Conservation (phyloP, 1,139 yeast genomes). For the Scheffersomyces quercinus region DNA sequence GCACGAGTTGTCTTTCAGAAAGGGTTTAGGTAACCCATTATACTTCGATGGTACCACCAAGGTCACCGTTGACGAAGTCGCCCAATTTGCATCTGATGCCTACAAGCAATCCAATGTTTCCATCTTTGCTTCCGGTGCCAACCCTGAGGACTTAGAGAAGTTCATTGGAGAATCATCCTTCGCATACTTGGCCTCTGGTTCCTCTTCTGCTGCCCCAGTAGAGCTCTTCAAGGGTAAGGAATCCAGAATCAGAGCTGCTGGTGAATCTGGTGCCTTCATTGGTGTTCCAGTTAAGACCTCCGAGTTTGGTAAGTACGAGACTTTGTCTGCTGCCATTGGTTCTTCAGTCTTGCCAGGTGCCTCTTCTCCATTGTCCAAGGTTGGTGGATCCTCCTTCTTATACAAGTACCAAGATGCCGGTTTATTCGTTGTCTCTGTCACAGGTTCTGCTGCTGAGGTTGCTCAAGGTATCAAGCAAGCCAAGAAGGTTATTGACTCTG, state of each 20-base stretch:
- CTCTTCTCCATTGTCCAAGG: slow-evolving; percentile 47
- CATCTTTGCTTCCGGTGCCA: slow-evolving; percentile 74
- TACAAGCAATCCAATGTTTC: slow-evolving; percentile 73
- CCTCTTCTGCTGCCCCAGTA: slow-evolving; percentile 47
- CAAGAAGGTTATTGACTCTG: slow-evolving; percentile 51
- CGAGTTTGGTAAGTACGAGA: slow-evolving; percentile 69
- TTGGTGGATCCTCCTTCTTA: slow-evolving; percentile 62
- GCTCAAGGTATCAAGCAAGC: slow-evolving; percentile 64
- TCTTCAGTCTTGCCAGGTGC: slow-evolving; percentile 56
- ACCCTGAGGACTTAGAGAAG: slow-evolving; percentile 64
- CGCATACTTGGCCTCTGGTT: slow-evolving; percentile 60
- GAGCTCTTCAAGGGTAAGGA: slow-evolving; percentile 64
- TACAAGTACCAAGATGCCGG: slow-evolving; percentile 78
- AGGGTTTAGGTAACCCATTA: slow-evolving; percentile 85
- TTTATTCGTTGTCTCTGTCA: slow-evolving; percentile 70
- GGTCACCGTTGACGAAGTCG: slow-evolving; percentile 65
- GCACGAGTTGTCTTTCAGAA: slow-evolving; percentile 81
- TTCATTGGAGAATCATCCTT: slow-evolving; percentile 72
- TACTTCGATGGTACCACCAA: slow-evolving; percentile 65
- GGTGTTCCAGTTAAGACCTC: slow-evolving; percentile 75
- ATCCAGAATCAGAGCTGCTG: slow-evolving; percentile 69
- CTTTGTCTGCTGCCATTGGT: slow-evolving; percentile 73
- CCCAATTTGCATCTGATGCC: slow-evolving; percentile 64
- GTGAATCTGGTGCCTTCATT: slow-evolving; percentile 71
- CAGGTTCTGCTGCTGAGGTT: slow-evolving; percentile 62